Evolutionary conservation across 331 rosid species (phyloP).

Genomic region (Quercus lobata): DNA sequence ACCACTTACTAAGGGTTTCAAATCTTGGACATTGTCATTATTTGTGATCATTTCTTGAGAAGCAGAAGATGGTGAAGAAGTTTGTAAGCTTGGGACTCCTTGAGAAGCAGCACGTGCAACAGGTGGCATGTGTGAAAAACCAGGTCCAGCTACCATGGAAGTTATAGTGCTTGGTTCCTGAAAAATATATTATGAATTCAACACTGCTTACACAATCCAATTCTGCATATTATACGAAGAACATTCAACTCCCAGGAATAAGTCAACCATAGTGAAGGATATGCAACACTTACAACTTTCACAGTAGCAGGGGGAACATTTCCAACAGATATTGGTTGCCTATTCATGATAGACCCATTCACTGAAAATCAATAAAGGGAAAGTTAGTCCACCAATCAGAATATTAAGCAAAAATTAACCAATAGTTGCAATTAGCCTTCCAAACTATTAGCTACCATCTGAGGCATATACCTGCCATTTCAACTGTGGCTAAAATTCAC

Average conservation of each 20-base stretch:
- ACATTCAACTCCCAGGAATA: not conserved
- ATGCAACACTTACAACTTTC: conserved; percentile 66
- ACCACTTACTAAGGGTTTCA: conserved; percentile 62
- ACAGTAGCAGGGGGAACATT: conserved; percentile 75
- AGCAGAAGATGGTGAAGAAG: conserved; percentile 78
- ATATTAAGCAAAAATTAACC: conserved; percentile 8
- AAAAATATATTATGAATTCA: conserved; percentile 24
- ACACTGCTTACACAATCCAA: conserved; percentile 8
- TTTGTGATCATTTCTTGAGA: conserved; percentile 75
- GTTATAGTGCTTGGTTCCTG: conserved; percentile 86
- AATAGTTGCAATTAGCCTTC: not conserved
- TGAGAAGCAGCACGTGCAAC: conserved; percentile 71
- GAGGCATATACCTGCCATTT: not conserved
- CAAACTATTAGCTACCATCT: not conserved
- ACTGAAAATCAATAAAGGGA: conserved; percentile 40
- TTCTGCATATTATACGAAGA: conserved; percentile 1
- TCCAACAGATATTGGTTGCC: conserved; percentile 62
- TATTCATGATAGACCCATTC: conserved; percentile 72
- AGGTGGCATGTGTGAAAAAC: conserved; percentile 59
- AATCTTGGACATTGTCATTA: conserved; percentile 70
- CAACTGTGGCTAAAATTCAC: not conserved
- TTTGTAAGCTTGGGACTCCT: conserved; percentile 81
- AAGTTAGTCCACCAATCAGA: conserved; percentile 18
- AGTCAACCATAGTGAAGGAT: conserved; percentile 1
- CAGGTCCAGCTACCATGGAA: conserved; percentile 73